Evolutionary conservation across 2,329 filamentous ascomycete genomes (phyloP).

Genomic region (Cucurbitaria berberidis): DNA sequence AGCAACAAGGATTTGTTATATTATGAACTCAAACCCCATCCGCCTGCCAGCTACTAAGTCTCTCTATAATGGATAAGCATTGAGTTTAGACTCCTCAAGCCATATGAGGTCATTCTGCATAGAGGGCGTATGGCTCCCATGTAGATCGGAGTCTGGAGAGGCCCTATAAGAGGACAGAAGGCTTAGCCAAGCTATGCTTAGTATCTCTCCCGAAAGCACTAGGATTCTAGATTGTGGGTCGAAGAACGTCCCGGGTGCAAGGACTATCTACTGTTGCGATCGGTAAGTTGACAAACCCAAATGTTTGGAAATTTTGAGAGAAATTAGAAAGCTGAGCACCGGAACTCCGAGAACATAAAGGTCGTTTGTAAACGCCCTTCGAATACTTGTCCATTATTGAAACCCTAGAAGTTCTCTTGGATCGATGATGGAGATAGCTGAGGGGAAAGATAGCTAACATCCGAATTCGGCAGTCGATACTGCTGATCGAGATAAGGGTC

Average conservation of each 20-base stretch:
- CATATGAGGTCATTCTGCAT: conserved; percentile 41
- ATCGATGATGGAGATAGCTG: conserved; percentile 14
- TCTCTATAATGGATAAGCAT: not conserved
- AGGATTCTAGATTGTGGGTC: conserved; percentile 12
- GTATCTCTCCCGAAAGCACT: conserved; percentile 14
- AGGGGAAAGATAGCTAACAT: conserved; percentile 29
- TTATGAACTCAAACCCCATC: conserved; percentile 4
- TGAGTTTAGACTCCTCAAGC: conserved; percentile 13
- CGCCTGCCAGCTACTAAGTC: not conserved
- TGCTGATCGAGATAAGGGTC: conserved; percentile 46
- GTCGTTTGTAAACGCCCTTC: not conserved
- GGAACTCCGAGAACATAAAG: not conserved
- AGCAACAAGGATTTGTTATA: not conserved
- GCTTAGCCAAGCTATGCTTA: conserved; percentile 30
- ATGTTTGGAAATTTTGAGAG: not conserved
- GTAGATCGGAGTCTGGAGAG: conserved; percentile 16
- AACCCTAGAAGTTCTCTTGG: conserved; percentile 18
- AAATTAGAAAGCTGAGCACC: not conserved
- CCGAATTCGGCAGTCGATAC: conserved; percentile 22
- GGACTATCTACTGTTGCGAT: not conserved
- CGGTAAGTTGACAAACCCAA: not conserved
- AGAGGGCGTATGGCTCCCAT: conserved; percentile 11
- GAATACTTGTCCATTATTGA: not conserved
- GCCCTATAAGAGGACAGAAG: conserved; percentile 26
- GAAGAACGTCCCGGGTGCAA: conserved; percentile 1